Percentiles rank a stretch among this genome's conserved stretches.
These are phyloP conservation scores for Candida gigantensis DNA, from an alignment of 1,139 yeast genomes.

Conservation along the genomic window DNA sequence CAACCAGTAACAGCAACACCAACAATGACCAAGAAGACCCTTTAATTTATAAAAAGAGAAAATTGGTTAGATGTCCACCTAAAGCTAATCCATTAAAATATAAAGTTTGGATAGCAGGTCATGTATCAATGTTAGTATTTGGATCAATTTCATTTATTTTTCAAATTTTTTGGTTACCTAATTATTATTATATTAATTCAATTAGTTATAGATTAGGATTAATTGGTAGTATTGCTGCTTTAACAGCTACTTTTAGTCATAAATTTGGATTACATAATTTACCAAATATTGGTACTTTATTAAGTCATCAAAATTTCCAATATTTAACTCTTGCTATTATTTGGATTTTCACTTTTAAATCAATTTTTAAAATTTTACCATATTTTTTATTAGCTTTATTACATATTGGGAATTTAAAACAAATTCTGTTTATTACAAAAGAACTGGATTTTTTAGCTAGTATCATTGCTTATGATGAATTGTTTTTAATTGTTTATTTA, in stretches of 20 bases:
- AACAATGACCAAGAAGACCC: constrained; percentile 13
- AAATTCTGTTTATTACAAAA: constrained; percentile 43
- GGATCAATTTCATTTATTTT: constrained; percentile 51
- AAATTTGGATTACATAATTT: constrained; percentile 53
- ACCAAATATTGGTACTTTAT: constrained; percentile 58
- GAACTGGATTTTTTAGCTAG: constrained; percentile 44
- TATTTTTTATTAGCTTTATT: constrained; percentile 55
- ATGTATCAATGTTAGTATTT: constrained; percentile 46
- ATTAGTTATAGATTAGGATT: constrained; percentile 54
- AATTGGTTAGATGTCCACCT: constrained; percentile 40
- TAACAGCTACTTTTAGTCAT: constrained; percentile 55
- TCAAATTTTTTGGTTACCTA: constrained; percentile 48
- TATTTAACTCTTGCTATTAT: constrained; percentile 51
- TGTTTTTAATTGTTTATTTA: constrained; percentile 53
- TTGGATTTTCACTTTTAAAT: constrained; percentile 66
- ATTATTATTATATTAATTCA: constrained; percentile 46
- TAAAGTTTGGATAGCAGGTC: constrained; percentile 65
- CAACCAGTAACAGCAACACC: not conserved
- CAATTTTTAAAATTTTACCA: constrained; percentile 67
- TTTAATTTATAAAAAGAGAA: constrained; percentile 29
- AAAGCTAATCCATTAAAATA: constrained; percentile 46
- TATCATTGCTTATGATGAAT: constrained; percentile 61
- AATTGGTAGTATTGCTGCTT: constrained; percentile 57
- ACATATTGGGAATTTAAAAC: constrained; percentile 49
- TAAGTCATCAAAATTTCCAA: constrained; percentile 73